Base-by-base conservation (phyloP, 140 eudicot genomes). In the Eryngium alpinum region DNA sequence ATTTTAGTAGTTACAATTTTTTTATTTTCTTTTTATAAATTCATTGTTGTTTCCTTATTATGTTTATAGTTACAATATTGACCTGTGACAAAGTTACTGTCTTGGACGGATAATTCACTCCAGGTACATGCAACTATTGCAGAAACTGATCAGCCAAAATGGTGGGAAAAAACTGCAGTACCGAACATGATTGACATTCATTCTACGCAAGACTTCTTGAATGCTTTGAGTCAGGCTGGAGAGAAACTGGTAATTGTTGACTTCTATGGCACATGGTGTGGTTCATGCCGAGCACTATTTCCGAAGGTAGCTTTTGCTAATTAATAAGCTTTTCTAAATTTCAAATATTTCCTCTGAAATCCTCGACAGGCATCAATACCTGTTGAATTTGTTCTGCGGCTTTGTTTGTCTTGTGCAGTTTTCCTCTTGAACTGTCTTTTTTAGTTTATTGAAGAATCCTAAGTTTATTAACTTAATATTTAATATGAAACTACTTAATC, bases 201-300 rank as follows among this genome's bases (percentile, higher is more conserved):
- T 87, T 95, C 99, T 2, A 92, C 97, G 51, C 87, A 93, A 76
- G 99, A 95, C n/a, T 95, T 95, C 82, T 83, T 95, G 76, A 82
- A 77, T 16, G 94, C 96, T 31, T 83, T 92, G 77, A 86, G 97
- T 84, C 88, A 91, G 84, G 99, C 99, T 63, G 99, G 99, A 80
- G 99, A 95, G 65, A 91, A 84, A 83, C 86, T 95, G 70, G 99
- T 95, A 70, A 89, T 95, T 65, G 99, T 91, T 62, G 99, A 95
- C 86, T 95, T 95, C 75, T 95, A 91, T 82, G 99, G 97, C 72
- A 95, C 97, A 50, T 95, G 97, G 99, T 95, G 99, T 89, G 99
- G 97, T 81, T 95, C 99, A 43, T 95, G 99, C 78, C 91, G 96
- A 83, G 99, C 99, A 84, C 84, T 95, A 82, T 95, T 91, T 85